These are phyloP conservation scores for Hypoxylon sp. DNA, from an alignment of 2,329 filamentous ascomycete species.

Conservation along the genomic window DNA sequence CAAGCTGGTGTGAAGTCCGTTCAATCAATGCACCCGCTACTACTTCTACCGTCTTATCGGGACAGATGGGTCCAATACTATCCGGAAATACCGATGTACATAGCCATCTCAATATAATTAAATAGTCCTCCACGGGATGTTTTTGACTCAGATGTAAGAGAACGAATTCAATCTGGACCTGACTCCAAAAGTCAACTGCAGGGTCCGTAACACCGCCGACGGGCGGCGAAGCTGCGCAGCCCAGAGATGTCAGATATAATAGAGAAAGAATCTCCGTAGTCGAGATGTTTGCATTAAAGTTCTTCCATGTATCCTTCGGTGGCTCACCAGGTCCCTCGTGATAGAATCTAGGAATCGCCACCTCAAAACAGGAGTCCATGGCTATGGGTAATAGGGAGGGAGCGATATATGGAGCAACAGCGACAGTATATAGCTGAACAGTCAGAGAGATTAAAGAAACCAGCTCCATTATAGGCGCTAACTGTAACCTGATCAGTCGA, in stretches of 20 bases:
- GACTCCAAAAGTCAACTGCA: conserved; percentile 72
- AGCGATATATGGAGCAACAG: conserved; percentile 71
- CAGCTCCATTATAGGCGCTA: conserved; percentile 74
- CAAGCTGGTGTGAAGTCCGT: conserved; percentile 72
- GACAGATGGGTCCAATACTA: conserved; percentile 75
- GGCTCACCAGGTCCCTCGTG: conserved; percentile 63
- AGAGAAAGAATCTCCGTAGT: conserved; percentile 74
- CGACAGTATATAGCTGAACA: conserved; percentile 70
- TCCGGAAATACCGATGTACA: conserved; percentile 73
- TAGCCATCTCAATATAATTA: conserved; percentile 74
- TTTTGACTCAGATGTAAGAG: conserved; percentile 76
- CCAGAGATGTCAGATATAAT: conserved; percentile 73
- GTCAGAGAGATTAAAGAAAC: conserved; percentile 74
- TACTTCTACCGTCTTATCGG: conserved; percentile 58
- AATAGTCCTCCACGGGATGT: conserved; percentile 73
- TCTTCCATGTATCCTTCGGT: conserved; percentile 58
- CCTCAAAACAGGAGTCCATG: conserved; percentile 70
- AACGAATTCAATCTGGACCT: conserved; percentile 75
- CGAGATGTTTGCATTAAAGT: conserved; percentile 69
- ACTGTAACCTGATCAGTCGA: conserved; percentile 55
- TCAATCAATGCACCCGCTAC: conserved; percentile 68
- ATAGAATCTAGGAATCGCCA: conserved; percentile 69
- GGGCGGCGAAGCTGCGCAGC: conserved; percentile 62
- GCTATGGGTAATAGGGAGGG: conserved; percentile 67
- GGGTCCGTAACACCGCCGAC: conserved; percentile 47